A percentile compares a stretch with the other conserved stretches of the same genome.
phyloP scores from a whole-genome alignment of 2,329 filamentous ascomycete species.

The Sporothrix luriei region DNA sequence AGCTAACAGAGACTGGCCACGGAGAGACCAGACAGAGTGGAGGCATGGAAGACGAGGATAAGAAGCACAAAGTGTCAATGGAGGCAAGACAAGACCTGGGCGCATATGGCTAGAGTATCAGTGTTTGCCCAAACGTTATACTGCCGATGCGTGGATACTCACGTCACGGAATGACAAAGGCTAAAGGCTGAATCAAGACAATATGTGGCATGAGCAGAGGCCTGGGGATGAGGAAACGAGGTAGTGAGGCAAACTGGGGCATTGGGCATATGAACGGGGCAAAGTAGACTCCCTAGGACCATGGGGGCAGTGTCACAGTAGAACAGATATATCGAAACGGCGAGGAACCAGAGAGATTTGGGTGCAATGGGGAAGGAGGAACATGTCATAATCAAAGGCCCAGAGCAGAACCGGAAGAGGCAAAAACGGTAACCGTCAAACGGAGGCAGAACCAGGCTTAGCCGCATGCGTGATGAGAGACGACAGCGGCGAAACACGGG shows the following conservation, averaged over 20 bases:
- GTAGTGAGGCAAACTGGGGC: background rate
- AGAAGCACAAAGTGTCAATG: slow-evolving; percentile 8
- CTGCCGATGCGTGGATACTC: background rate
- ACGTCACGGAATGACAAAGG: background rate
- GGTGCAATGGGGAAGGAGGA: background rate
- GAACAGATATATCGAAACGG: slow-evolving; percentile 3
- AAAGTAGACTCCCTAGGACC: background rate
- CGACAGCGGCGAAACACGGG: slow-evolving; percentile 7
- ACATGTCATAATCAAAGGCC: background rate
- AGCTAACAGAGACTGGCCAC: background rate
- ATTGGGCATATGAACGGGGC: background rate
- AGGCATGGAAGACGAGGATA: slow-evolving; percentile 15
- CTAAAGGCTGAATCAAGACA: background rate
- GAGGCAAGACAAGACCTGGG: slow-evolving; percentile 26
- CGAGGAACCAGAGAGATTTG: background rate
- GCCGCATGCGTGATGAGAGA: slow-evolving; percentile 29
- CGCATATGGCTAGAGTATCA: background rate
- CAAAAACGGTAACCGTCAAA: slow-evolving; percentile 28
- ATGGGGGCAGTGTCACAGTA: background rate
- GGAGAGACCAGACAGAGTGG: background rate
- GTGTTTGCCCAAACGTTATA: background rate
- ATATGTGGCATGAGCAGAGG: slow-evolving; percentile 3
- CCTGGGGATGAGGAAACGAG: slow-evolving; percentile 1
- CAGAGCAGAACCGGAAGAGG: background rate
- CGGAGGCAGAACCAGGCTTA: slow-evolving; percentile 33